Evolutionary conservation across 1,284 basidiomycete genomes (phyloP).

Genomic region (Cystobasidium slooffiae): DNA sequence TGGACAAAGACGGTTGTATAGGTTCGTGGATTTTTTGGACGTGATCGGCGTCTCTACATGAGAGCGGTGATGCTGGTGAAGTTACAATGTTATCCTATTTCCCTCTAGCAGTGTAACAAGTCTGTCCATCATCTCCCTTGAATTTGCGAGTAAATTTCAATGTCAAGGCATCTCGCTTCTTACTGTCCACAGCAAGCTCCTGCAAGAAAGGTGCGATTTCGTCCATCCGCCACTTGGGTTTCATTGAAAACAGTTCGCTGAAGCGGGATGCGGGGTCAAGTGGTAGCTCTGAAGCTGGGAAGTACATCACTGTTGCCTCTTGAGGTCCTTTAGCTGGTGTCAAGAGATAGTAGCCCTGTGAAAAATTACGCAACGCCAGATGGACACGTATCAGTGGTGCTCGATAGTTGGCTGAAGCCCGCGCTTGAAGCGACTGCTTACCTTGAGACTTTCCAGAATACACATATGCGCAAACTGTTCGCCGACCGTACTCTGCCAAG

Average conservation of each 20-base stretch:
- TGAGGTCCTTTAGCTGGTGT: slow-evolving; percentile 13
- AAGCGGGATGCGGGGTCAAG: slow-evolving; percentile 53
- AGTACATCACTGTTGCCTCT: slow-evolving; percentile 50
- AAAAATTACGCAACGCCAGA: neutral
- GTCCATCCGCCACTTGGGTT: slow-evolving; percentile 52
- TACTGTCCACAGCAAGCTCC: slow-evolving; percentile 40
- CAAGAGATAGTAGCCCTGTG: slow-evolving; percentile 35
- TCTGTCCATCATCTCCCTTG: slow-evolving; percentile 38
- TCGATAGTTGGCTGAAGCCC: neutral
- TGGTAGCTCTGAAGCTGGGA: slow-evolving; percentile 52
- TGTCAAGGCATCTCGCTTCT: slow-evolving; percentile 43
- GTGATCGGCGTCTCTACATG: neutral
- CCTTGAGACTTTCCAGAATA: slow-evolving; percentile 17
- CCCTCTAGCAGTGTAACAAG: slow-evolving; percentile 37
- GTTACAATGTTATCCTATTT: slow-evolving; percentile 2
- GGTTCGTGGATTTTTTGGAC: neutral
- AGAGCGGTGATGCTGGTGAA: neutral
- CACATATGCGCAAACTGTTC: slow-evolving; percentile 29
- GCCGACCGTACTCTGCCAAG: slow-evolving; percentile 25
- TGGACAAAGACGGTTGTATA: neutral
- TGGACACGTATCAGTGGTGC: neutral
- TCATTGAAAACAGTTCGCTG: slow-evolving; percentile 54
- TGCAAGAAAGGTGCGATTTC: slow-evolving; percentile 52
- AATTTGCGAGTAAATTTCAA: slow-evolving; percentile 41
- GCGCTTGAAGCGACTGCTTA: neutral